Evolutionary conservation across 345 rosid genomes (phyloP).

Genomic region (Eucalyptus tenuipes): DNA sequence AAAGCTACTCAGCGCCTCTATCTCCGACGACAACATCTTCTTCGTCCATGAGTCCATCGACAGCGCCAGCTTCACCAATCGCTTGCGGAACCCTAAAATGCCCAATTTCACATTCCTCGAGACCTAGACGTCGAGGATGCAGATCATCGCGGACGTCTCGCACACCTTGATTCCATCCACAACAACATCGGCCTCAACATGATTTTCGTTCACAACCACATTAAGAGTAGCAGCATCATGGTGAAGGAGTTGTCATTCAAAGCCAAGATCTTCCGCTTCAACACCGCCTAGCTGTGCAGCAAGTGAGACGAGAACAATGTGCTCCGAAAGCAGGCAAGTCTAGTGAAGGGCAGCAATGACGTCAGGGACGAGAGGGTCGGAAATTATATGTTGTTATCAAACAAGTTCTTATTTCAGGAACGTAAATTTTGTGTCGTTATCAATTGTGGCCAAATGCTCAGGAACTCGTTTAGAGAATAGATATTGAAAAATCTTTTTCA

Average conservation of each 20-base stretch:
- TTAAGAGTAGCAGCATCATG: constrained; percentile 51
- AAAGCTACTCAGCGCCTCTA: constrained; percentile 53
- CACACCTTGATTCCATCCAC: constrained; percentile 77
- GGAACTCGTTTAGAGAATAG: too few species aligned
- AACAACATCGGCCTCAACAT: constrained; percentile 50
- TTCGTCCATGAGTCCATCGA: constrained; percentile 51
- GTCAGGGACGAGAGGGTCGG: neutral
- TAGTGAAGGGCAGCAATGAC: neutral
- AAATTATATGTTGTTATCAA: too few species aligned
- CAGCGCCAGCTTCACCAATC: constrained; percentile 59
- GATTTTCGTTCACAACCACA: constrained; percentile 56
- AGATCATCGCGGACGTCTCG: constrained; percentile 65
- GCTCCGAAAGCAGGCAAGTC: neutral
- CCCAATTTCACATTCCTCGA: constrained; percentile 61
- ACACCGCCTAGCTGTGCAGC: constrained; percentile 65
- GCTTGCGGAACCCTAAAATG: constrained; percentile 42
- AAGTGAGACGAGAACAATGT: constrained; percentile 30
- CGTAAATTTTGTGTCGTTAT: fast-evolving
- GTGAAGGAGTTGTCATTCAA: constrained; percentile 51
- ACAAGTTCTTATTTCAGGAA: too few species aligned
- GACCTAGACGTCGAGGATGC: constrained; percentile 71
- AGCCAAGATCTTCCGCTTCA: constrained; percentile 71
- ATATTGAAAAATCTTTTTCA: too few species aligned
- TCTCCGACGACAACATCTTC: constrained; percentile 54
- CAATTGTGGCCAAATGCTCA: too few species aligned